Evolutionary conservation across 2,329 filamentous ascomycete species (phyloP).

Genomic region (Chrysosphaeria jannelii): DNA sequence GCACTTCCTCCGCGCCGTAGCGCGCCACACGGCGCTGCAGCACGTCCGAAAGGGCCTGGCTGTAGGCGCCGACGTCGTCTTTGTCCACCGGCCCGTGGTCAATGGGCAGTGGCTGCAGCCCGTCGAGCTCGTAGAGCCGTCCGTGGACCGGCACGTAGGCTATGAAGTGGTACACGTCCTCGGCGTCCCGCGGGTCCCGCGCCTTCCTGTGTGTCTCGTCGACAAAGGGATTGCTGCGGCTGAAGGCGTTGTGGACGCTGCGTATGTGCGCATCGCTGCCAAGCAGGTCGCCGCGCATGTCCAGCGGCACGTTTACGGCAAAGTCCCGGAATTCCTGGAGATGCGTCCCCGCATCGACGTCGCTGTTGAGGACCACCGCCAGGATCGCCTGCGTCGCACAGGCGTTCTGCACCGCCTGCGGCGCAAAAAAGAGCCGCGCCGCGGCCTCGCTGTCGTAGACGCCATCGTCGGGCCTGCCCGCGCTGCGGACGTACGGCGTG

Average conservation of each 20-base stretch:
- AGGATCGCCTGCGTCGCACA: slow-evolving; percentile 90
- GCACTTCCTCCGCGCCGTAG: slow-evolving; percentile 66
- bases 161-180: slow-evolving; percentile 94
- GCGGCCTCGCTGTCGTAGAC: slow-evolving; percentile 46
- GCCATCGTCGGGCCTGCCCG: slow-evolving; percentile 47
- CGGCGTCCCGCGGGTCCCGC: slow-evolving; percentile 33
- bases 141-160: slow-evolving; percentile 65
- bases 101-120: slow-evolving; percentile 76
- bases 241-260: slow-evolving; percentile 71
- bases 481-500: slow-evolving; percentile 23
- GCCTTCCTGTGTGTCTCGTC: slow-evolving; percentile 54
- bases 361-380: slow-evolving; percentile 67
- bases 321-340: slow-evolving; percentile 66
- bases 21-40: slow-evolving; percentile 55
- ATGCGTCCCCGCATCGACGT: slow-evolving; percentile 38
- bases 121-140: slow-evolving; percentile 77
- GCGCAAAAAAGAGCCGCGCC: slow-evolving; percentile 68
- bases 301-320: slow-evolving; percentile 51
- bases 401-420: slow-evolving; percentile 94
- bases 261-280: slow-evolving; percentile 38
- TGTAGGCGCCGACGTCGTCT: slow-evolving; percentile 18
- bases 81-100: slow-evolving; percentile 45
- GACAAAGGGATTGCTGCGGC: slow-evolving; percentile 63
- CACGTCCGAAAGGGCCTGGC: slow-evolving; percentile 57
- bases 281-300: slow-evolving; percentile 30